Base-by-base conservation (phyloP, 331 rosid species). In the Rosa hybrid region DNA sequence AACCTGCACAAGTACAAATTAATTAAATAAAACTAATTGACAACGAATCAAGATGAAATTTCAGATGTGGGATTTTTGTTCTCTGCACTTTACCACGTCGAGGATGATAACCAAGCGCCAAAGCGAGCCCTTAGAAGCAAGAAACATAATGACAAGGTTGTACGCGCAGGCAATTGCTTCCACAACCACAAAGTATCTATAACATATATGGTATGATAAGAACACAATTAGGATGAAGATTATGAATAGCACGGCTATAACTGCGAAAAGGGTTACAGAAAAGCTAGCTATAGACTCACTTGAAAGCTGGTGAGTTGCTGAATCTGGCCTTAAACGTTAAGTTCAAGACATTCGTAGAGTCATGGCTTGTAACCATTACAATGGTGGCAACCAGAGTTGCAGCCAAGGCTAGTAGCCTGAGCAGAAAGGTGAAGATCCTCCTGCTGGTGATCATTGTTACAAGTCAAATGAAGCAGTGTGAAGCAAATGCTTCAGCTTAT, bases 111-210 rank as follows among this genome's bases (percentile, higher is more conserved):
- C 72, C 70, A 84, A 44, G 59, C 83, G 91, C 82, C 83, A 46
- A 64, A 82, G 75, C 78, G 71, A 82, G 16, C 46, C 80, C 18
- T 77, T 50, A 1, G 75, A 72, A 83, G 77, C 8, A 81, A 86
- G 23, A 72, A 90, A 45, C 65, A 90, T 84, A 72, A 75, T 62
- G 21, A 86, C 53, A 2, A 89, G 77, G 84, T 79, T 80, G 84
- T 85, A 89, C 23, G 48, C 90, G 56, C 91, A 69, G 13, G 82
- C 88, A 63, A 87, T 39, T 38, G 88, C 91, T 76, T 89, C 84
- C 74, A 74, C 89, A 8, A 82, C 80, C 68, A 84, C 84, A 82
- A 87, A 87, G 83, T 85, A 89, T 86, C 93, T 89, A 14, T 4
- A 68, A 18, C 20, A 10, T 30, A 2, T 30, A 30, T 17, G 5